A percentile compares a stretch with the other conserved stretches of the same genome.
These are phyloP conservation scores for Lyophyllum atratum DNA, from an alignment of 768 basidiomycete genomes.

Conservation along the genomic window DNA sequence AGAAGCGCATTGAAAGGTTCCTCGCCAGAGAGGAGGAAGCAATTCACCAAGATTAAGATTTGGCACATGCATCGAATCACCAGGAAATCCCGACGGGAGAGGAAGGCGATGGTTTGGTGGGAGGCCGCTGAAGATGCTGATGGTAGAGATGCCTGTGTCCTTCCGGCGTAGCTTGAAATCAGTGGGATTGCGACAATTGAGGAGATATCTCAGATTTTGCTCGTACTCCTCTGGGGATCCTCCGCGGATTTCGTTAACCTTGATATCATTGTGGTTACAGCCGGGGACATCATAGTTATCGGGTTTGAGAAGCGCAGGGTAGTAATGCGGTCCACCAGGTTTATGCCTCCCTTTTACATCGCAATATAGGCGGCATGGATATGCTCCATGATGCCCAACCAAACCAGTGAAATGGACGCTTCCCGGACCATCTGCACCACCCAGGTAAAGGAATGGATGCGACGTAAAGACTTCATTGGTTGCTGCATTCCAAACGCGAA, in stretches of 20 bases:
- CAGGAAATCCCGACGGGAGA: constrained; percentile 30
- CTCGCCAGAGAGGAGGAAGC: constrained; percentile 26
- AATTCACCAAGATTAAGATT: constrained; percentile 31
- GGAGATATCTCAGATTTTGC: not conserved
- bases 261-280: constrained; percentile 24
- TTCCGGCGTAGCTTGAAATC: constrained; percentile 15
- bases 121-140: no score
- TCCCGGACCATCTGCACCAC: constrained; percentile 23
- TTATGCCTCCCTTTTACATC: constrained; percentile 24
- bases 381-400: constrained; percentile 28
- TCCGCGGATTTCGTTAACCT: not conserved
- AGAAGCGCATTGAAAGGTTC: constrained; percentile 20
- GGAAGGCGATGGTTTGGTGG: constrained; percentile 16
- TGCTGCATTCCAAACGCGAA: constrained; percentile 22
- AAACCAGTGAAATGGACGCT: constrained; percentile 27
- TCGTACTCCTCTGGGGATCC: not conserved
- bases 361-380: constrained; percentile 37
- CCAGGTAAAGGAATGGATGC: constrained; percentile 16
- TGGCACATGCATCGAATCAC: constrained; percentile 41
- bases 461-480: constrained; percentile 7
- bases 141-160: constrained; percentile 36
- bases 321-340: constrained; percentile 30
- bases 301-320: constrained; percentile 26
- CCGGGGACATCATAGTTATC: constrained; percentile 21
- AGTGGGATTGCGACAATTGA: constrained; percentile 15